Percentiles rank a stretch among this genome's conserved stretches.
These are phyloP conservation scores for Cunninghamia lanceolata DNA, from an alignment of 75 land plant species.

Conservation along the genomic window DNA sequence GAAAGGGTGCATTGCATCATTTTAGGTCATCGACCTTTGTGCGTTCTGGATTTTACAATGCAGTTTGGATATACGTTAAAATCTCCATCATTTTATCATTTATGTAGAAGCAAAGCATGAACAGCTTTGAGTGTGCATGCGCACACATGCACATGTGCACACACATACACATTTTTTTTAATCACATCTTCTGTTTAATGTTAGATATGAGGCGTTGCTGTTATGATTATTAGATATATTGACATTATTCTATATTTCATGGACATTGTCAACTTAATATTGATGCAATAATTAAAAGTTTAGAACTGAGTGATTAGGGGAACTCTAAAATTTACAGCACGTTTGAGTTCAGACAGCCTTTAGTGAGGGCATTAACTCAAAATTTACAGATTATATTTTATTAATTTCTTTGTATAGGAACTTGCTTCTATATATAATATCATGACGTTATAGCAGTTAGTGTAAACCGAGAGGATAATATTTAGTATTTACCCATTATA, in stretches of 20 bases:
- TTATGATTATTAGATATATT: background rate
- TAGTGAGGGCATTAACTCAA: background rate
- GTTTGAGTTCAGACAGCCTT: background rate
- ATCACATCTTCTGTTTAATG: too few relatives aligned
- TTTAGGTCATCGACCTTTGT: background rate
- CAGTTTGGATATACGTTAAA: background rate
- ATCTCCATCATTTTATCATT: background rate
- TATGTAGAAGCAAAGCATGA: background rate
- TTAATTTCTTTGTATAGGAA: background rate
- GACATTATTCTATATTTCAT: background rate
- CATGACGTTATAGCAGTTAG: background rate
- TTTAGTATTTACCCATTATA: background rate
- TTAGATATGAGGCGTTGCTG: background rate
- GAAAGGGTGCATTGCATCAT: background rate
- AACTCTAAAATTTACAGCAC: background rate
- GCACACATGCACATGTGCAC: too few relatives aligned
- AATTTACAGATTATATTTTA: background rate
- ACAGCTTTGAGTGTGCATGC: background rate
- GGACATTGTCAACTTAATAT: background rate
- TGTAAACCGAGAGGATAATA: background rate
- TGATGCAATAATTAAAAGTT: background rate
- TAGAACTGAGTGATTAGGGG: background rate
- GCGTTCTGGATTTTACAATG: background rate
- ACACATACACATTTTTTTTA: background rate
- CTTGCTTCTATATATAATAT: background rate